These are phyloP conservation scores for Striga hermonthica DNA, from an alignment of 305 asterid species.

Conservation along the genomic window DNA sequence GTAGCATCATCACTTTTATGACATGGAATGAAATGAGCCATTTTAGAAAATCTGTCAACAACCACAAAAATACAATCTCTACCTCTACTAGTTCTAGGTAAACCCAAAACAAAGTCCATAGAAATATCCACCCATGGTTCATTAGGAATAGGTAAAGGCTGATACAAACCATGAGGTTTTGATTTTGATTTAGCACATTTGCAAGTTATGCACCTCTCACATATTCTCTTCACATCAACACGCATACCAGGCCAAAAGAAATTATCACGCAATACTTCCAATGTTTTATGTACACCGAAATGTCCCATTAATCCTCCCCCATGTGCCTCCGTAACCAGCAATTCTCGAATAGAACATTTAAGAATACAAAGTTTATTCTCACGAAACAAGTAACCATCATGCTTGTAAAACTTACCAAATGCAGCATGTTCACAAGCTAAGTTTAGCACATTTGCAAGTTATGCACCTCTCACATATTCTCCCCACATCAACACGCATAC, in stretches of 20 bases:
- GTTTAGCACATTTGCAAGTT: too few species aligned
- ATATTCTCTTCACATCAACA: not conserved
- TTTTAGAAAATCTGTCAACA: slow-evolving; percentile 7
- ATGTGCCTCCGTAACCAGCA: not conserved
- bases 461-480: too few species aligned
- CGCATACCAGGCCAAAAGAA: slow-evolving; percentile 11
- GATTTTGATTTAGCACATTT: not conserved
- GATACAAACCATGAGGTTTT: not conserved
- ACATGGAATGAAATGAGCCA: not conserved
- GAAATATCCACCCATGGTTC: not conserved
- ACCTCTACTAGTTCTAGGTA: not conserved
- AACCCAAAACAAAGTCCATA: not conserved
- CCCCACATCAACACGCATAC: too few species aligned
- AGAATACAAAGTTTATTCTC: not conserved
- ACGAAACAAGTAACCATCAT: not conserved
- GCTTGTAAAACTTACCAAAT: not conserved
- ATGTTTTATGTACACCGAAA: too few species aligned
- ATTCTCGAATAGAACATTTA: not conserved
- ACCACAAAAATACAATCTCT: not conserved
- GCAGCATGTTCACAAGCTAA: slow-evolving; percentile 11
- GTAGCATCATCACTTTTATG: not conserved
- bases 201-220: slow-evolving; percentile 4
- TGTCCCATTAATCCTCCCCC: too few species aligned
- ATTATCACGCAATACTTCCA: too few species aligned
- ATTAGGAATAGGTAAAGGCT: not conserved